phyloP scores from a whole-genome alignment of 83 land plant genomes.

The Larix sibirica region DNA sequence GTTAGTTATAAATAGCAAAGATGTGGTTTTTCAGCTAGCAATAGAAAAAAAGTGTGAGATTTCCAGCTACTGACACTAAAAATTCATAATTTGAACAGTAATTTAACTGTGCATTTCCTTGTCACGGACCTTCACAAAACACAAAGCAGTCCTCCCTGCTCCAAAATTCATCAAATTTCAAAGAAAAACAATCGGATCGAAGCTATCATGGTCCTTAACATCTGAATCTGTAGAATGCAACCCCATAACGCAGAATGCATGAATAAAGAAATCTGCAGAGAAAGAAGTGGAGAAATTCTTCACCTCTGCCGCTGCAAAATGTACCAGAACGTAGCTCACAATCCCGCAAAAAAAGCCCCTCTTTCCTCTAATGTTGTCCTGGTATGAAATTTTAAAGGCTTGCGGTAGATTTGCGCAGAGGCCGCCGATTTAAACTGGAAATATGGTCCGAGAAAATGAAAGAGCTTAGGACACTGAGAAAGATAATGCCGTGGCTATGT shows the following conservation, averaged over 20 bases:
- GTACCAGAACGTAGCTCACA: background rate
- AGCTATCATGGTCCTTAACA: background rate
- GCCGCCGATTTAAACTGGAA: background rate
- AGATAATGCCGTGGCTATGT: too few species aligned
- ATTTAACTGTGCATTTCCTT: background rate
- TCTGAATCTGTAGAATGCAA: background rate
- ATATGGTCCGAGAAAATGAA: background rate
- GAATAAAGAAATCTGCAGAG: background rate
- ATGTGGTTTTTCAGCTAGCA: background rate
- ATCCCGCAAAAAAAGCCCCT: background rate
- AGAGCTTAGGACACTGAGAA: too few species aligned
- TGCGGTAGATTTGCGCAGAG: background rate
- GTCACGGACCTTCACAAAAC: background rate
- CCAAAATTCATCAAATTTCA: background rate
- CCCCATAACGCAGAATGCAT: background rate
- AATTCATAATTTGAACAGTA: background rate
- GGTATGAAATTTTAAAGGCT: background rate
- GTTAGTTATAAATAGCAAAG: background rate
- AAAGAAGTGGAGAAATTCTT: background rate
- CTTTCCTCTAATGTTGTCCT: background rate
- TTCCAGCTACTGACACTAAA: background rate
- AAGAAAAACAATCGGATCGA: background rate
- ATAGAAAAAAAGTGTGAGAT: background rate
- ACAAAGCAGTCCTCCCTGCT: background rate
- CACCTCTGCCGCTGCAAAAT: background rate